Percentiles rank a stretch among this genome's conserved stretches.
phyloP scores from a whole-genome alignment of 768 basidiomycete genomes.

The Tulasnella sp. region DNA sequence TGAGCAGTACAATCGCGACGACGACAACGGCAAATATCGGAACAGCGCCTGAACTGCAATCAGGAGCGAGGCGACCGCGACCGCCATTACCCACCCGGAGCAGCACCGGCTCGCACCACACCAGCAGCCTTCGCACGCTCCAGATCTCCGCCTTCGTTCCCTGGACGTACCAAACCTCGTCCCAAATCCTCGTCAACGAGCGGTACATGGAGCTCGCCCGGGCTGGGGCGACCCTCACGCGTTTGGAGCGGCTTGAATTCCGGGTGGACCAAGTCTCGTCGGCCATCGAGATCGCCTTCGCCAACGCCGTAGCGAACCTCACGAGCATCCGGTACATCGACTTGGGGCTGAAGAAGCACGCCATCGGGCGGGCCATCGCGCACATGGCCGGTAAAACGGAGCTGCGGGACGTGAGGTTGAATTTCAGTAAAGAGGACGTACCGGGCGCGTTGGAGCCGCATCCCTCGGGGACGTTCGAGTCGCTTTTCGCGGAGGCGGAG shows the following conservation, averaged over 20 bases:
- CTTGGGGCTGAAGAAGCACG: slow-evolving; percentile 1
- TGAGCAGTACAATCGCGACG: too few relatives aligned
- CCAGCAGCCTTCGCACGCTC: background rate
- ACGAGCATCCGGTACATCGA: background rate
- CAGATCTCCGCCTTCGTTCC: slow-evolving; percentile 3
- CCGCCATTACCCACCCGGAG: background rate
- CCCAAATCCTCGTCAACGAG: background rate
- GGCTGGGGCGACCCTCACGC: background rate
- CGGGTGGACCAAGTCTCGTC: background rate
- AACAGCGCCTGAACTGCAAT: background rate
- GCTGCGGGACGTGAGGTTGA: background rate
- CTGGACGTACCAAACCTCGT: slow-evolving; percentile 3
- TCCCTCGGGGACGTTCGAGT: background rate
- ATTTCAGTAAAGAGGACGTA: background rate
- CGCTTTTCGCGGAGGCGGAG: background rate
- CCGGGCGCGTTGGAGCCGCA: slow-evolving; percentile 1
- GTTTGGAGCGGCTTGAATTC: background rate
- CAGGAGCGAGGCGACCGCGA: background rate
- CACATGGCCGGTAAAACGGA: background rate
- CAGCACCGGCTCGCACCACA: background rate
- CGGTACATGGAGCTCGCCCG: background rate
- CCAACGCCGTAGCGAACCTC: background rate
- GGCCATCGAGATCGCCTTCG: background rate
- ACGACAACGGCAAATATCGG: background rate
- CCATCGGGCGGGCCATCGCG: background rate